Base-by-base conservation (phyloP, 805 yeast genomes). In the Blastobotrys attinorum region DNA sequence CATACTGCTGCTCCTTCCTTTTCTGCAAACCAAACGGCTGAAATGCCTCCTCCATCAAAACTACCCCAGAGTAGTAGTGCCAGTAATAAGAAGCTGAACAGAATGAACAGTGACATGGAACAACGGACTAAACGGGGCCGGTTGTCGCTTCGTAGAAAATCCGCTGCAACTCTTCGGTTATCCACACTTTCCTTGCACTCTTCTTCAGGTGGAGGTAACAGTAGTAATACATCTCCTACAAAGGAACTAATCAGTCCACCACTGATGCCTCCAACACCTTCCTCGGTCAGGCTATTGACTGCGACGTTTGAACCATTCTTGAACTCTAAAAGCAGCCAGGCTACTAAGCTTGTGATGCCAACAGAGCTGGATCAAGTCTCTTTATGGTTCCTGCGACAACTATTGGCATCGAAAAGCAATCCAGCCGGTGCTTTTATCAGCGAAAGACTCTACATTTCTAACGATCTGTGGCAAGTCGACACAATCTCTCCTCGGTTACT, bases 341-440 rank as follows among this genome's bases (percentile, higher is more conserved):
- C 35, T 16, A 29, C 34, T 10, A 18, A 13, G 4, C 38, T 22
- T 4, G 21, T 11, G 37, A 22, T 31, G 18, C 42, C 45, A 23
- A 27, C 29, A 23, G 32, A 32, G 21, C 32, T 20, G 5, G 37
- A 40, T 25, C 37, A 33, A 6, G 27, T 34, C 7, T 39, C 51
- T 4, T 34, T 37, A 27, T 48, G 51, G 51, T 45, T 48, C 32
- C 43, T 48, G 23, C 42, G 38, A 15, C 48, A 37, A 16, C 35
- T 48, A 11, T 11, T 48, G 3, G 16, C 22, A 8, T 37, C 46
- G 16, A 41, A 39, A 16, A 8, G 46, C 18, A 22, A 32, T 22
- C 34, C 44, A 6, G 18, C 31, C 10, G 51, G 51, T 6, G 45
- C 44, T 7, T 42, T 25, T 33, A 29, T 48, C 22, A 27, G 43